These are phyloP conservation scores for Wickerhamomyces sp. DNA, from an alignment of 1,139 yeast species.

Conservation along the genomic window DNA sequence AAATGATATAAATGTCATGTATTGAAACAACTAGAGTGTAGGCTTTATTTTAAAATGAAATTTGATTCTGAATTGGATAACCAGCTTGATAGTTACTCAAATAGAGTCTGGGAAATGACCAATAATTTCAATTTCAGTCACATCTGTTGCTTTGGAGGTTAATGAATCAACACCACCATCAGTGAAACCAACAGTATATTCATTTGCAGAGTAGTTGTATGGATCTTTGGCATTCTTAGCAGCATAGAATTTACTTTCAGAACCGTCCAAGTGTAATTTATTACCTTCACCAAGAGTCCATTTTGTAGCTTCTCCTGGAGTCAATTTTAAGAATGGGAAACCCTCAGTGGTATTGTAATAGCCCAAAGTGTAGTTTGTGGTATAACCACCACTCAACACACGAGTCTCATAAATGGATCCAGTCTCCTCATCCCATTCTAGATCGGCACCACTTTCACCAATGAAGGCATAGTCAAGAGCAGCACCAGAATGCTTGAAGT, in stretches of 20 bases:
- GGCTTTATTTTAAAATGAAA: too few species aligned
- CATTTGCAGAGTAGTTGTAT: conserved; percentile 7
- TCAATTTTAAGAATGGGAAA: conserved; percentile 12
- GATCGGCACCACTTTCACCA: neutral
- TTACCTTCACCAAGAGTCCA: conserved; percentile 4
- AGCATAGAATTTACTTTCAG: conserved; percentile 7
- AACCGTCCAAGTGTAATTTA: neutral
- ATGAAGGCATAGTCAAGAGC: neutral
- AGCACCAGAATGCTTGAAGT: conserved; percentile 1
- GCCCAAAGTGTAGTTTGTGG: conserved; percentile 4
- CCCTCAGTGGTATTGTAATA: neutral
- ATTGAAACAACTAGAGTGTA: too few species aligned
- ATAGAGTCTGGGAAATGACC: neutral
- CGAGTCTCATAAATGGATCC: neutral
- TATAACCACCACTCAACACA: neutral
- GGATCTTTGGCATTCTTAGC: conserved; percentile 15
- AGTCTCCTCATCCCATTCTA: neutral
- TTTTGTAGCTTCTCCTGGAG: conserved; percentile 4
- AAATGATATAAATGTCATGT: neutral
- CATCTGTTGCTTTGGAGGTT: neutral
- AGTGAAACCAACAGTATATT: conserved; percentile 9
- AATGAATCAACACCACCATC: neutral
- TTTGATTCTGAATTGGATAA: too few species aligned
- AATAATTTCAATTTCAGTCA: neutral
- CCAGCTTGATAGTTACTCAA: too few species aligned